phyloP scores from a whole-genome alignment of 2,329 filamentous ascomycete species.

The Falciphora oryzae region DNA sequence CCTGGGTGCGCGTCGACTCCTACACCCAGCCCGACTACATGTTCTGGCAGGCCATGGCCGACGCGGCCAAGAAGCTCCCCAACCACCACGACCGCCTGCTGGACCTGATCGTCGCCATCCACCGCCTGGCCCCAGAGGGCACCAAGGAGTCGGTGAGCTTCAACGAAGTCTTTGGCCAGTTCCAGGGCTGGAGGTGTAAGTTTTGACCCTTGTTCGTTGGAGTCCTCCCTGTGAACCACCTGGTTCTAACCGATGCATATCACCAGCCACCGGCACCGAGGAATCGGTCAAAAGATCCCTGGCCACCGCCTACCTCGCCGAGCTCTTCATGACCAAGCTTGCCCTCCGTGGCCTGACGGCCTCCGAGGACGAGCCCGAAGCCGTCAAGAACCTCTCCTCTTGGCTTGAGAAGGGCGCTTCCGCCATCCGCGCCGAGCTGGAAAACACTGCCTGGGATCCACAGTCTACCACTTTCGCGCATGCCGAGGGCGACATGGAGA shows the following conservation, averaged over 20 bases:
- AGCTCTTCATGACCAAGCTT: neutral
- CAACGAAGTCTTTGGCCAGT: neutral
- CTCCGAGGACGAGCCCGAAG: neutral
- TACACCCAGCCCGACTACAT: neutral
- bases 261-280: neutral
- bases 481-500: neutral
- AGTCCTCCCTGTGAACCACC: neutral
- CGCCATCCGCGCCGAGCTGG: neutral
- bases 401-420: neutral
- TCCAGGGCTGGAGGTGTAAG: neutral
- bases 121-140: neutral
- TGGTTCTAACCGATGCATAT: neutral
- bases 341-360: neutral
- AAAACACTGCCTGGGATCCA: neutral
- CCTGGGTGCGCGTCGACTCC: neutral
- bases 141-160: neutral
- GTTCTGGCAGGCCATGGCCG: neutral
- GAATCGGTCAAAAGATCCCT: neutral
- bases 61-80: neutral
- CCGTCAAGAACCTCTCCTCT: neutral
- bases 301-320: neutral
- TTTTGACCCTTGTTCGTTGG: neutral
- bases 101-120: neutral
- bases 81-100: neutral
- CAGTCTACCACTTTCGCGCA: neutral